Evolutionary conservation across 805 yeast genomes (phyloP), one percentile per base, ranked within the genome.

Genomic region (Candida schatavii): DNA sequence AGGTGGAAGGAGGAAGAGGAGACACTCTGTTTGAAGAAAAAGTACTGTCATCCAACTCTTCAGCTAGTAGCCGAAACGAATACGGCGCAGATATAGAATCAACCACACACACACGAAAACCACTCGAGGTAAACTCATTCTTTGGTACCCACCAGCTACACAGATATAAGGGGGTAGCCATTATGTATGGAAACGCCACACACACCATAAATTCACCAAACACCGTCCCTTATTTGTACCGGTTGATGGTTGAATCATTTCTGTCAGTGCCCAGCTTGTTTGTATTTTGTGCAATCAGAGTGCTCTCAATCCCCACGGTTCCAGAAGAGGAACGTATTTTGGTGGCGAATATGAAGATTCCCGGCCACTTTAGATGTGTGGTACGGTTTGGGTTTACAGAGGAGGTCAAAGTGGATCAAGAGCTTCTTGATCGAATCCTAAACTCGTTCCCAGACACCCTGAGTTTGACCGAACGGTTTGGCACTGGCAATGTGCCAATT

Each of bases 331-430:
- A 73, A 28, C 56, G 73, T 17, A 52, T 74, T 3, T 47, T 68
- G 17, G 44, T 76, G 21, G 71, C 65, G 3, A 50, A 69, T 20
- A 67, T 72, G 44, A 64, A 62, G 29, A 50, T 71, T 20, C 64
- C 69, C 1, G 78, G 80, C 1, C 73, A 75, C 48, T 73, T 71
- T 58, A 59, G 75, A 44, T 75, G 80, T 44, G 59, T 75, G 13
- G 48, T 76, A 5, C 59, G 77, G 20, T 75, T 67, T 44, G 82
- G 82, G 3, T 77, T 75, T 53, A 72, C 71, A 75, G 76, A 72
- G 33, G 53, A 53, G n/a, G 52, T 59, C 7, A 36, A 32, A 29
- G 48, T 61, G 15, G 59, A 55, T 42, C 27, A 45, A 13, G 49
- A 41, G 3, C 47, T 61, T 39, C 51, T 48, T 27, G 37, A 50